These are phyloP conservation scores for Rhodosporidiobolus sp. DNA, from an alignment of 768 basidiomycete genomes.

Conservation along the genomic window DNA sequence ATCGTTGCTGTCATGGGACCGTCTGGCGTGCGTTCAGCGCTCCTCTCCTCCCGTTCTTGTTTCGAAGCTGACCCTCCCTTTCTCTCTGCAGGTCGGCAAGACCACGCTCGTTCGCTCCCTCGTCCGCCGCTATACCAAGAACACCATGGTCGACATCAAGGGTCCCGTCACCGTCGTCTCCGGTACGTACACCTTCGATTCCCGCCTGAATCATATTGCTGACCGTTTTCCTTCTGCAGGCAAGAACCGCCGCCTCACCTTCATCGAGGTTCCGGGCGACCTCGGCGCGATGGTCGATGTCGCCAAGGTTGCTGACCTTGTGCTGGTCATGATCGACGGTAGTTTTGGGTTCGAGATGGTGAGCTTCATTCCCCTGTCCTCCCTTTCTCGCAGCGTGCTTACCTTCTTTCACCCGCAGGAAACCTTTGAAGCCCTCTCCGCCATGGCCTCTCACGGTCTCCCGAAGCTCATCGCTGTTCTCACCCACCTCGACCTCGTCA, in stretches of 20 bases:
- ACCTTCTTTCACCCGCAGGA: slow-evolving; percentile 58
- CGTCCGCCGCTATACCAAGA: slow-evolving; percentile 87
- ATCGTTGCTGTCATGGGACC: slow-evolving; percentile 94
- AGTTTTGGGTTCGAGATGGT: slow-evolving; percentile 99
- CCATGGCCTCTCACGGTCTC: slow-evolving; percentile 94
- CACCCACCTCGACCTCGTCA: slow-evolving; percentile 93
- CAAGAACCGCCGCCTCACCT: slow-evolving; percentile 87
- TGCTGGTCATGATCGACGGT: slow-evolving; percentile 94
- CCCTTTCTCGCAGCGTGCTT: neutral
- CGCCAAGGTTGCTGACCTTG: slow-evolving; percentile 92
- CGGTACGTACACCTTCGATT: slow-evolving; percentile 47
- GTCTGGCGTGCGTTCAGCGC: slow-evolving; percentile 61
- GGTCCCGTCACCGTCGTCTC: slow-evolving; percentile 93
- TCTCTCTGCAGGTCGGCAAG: slow-evolving; percentile 67
- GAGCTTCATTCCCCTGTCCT: neutral
- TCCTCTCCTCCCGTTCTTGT: neutral
- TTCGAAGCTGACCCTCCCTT: neutral
- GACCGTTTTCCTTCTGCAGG: slow-evolving; percentile 48
- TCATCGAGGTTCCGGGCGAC: slow-evolving; percentile 96
- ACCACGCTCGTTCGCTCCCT: slow-evolving; percentile 88
- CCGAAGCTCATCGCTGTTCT: slow-evolving; percentile 97
- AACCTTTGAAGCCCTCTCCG: slow-evolving; percentile 97
- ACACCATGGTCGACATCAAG: slow-evolving; percentile 79
- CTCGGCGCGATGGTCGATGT: slow-evolving; percentile 98
- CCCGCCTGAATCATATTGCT: neutral